phyloP scores from a whole-genome alignment of 371 early-diverging fungal species.

The Syncephalastrum contaminatum region DNA sequence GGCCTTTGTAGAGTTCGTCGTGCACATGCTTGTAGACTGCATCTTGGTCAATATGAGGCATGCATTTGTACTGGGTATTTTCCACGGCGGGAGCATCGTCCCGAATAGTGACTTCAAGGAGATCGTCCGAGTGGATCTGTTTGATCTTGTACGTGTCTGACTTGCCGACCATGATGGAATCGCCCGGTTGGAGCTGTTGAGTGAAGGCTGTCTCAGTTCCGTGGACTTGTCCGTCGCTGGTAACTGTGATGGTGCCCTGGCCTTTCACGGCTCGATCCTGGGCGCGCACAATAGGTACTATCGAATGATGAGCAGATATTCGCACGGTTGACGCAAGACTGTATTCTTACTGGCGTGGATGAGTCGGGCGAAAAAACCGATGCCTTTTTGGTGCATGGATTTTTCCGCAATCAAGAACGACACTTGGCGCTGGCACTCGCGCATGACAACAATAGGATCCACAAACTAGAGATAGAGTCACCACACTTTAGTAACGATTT shows the following conservation, averaged over 20 bases:
- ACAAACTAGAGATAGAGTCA: slow-evolving; percentile 60
- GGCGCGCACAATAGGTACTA: slow-evolving; percentile 86
- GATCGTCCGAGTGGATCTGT: too few relatives aligned
- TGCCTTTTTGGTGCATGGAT: slow-evolving; percentile 75
- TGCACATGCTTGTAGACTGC: slow-evolving; percentile 79
- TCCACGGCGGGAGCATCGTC: too few relatives aligned
- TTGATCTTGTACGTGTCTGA: too few relatives aligned
- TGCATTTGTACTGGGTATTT: slow-evolving; percentile 52
- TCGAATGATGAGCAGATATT: not conserved
- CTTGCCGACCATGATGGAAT: slow-evolving; percentile 30
- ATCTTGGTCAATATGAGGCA: slow-evolving; percentile 84
- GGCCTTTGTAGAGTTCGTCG: slow-evolving; percentile 68
- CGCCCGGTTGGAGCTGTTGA: slow-evolving; percentile 56
- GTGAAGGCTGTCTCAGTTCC: slow-evolving; percentile 73
- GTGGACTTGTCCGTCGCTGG: not conserved
- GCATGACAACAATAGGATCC: slow-evolving; percentile 83
- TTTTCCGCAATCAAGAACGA: slow-evolving; percentile 81
- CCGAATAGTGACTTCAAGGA: too few relatives aligned
- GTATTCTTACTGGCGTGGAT: slow-evolving; percentile 60
- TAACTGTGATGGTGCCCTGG: slow-evolving; percentile 66
- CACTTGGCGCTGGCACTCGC: slow-evolving; percentile 70
- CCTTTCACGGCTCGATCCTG: slow-evolving; percentile 78
- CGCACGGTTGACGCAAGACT: not conserved
- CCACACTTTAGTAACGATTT: not conserved
- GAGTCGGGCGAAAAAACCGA: slow-evolving; percentile 75